Conservation (phyloP, 352 stramenopile species). For the Peronospora tabacina region DNA sequence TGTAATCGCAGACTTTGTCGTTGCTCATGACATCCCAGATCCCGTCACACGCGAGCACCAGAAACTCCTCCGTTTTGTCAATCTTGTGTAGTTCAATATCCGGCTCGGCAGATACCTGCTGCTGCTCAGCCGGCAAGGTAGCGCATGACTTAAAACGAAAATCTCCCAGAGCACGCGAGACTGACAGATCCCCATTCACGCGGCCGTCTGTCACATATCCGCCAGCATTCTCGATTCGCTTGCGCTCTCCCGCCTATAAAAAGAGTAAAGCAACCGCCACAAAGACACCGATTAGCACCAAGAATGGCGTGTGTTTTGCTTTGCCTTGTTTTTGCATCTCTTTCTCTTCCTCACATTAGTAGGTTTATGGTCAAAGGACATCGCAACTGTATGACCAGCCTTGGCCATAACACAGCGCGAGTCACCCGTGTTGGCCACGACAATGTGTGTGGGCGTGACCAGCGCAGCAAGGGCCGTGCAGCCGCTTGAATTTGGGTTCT, state of each 20-base stretch:
- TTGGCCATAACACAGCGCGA: slow-evolving; percentile 72
- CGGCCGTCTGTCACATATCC: slow-evolving; percentile 68
- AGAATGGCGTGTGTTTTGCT: not conserved
- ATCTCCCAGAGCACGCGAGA: slow-evolving; percentile 71
- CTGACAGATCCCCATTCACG: slow-evolving; percentile 75
- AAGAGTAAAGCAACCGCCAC: not conserved
- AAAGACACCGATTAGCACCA: not conserved
- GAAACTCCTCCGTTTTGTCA: slow-evolving; percentile 83
- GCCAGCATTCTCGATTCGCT: slow-evolving; percentile 63
- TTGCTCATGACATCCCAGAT: slow-evolving; percentile 93
- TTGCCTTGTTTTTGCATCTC: slow-evolving; percentile 20
- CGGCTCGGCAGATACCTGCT: slow-evolving; percentile 82
- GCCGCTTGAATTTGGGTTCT: slow-evolving; percentile 64
- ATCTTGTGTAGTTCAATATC: slow-evolving; percentile 80
- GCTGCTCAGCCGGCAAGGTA: slow-evolving; percentile 50
- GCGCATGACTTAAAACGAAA: slow-evolving; percentile 73
- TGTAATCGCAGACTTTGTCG: slow-evolving; percentile 81
- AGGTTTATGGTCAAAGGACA: slow-evolving; percentile 90
- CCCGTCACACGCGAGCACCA: slow-evolving; percentile 88
- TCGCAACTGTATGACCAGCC: slow-evolving; percentile 41
- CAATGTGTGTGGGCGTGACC: slow-evolving; percentile 59
- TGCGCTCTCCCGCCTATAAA: slow-evolving; percentile 45
- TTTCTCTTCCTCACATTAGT: slow-evolving; percentile 65
- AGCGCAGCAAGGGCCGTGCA: slow-evolving; percentile 74
- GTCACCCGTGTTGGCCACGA: slow-evolving; percentile 75